Evolutionary conservation across 371 early-diverging fungal genomes (phyloP).

Genomic region (Chytridium lagenaria): DNA sequence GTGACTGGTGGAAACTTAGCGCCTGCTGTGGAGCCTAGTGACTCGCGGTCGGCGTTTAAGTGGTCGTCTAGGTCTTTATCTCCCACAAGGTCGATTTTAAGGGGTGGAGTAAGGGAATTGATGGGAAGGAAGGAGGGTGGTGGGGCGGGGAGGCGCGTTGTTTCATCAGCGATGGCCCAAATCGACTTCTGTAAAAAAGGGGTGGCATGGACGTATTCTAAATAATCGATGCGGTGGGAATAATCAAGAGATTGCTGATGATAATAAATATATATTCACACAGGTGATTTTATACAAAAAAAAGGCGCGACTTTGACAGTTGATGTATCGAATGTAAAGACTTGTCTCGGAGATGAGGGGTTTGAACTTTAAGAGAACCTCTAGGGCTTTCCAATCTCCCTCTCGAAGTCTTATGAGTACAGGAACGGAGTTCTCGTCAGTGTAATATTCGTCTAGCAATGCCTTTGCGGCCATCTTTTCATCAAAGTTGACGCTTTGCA

Average conservation of each 20-base stretch:
- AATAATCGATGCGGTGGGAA: too few species aligned
- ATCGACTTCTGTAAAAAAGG: too few species aligned
- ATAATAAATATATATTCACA: too few species aligned
- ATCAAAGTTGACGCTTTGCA: neutral
- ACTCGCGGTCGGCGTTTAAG: neutral
- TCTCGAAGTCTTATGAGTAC: neutral
- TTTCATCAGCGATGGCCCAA: too few species aligned
- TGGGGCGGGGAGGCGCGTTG: too few species aligned
- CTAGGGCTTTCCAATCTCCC: neutral
- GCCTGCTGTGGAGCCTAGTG: neutral
- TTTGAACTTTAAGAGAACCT: neutral
- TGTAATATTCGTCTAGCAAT: neutral
- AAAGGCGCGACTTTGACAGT: too few species aligned
- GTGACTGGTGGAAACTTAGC: too few species aligned
- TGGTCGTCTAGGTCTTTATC: constrained; percentile 4
- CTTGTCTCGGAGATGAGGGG: neutral
- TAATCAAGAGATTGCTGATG: too few species aligned
- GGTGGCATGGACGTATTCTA: too few species aligned
- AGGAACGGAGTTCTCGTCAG: neutral
- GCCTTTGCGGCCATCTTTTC: neutral
- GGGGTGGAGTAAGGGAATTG: neutral
- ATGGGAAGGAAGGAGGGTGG: too few species aligned
- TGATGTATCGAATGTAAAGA: neutral
- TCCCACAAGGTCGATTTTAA: neutral
- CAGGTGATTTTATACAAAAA: too few species aligned